Conservation (phyloP, 768 basidiomycete genomes). For the Albatrellus ellisii region DNA sequence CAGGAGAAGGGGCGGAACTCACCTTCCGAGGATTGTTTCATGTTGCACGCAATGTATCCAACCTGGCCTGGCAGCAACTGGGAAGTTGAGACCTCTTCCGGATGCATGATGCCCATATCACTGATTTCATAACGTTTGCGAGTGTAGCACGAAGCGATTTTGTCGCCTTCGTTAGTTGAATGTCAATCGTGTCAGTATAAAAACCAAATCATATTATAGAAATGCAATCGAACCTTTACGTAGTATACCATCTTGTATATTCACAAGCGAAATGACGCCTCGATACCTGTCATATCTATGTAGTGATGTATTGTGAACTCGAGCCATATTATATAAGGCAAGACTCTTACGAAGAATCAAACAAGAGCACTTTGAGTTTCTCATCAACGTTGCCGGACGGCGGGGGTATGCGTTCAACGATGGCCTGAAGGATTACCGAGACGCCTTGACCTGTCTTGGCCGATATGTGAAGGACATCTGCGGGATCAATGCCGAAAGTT, state of each 20-base stretch:
- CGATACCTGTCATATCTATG: conserved; percentile 86
- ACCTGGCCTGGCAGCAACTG: conserved; percentile 69
- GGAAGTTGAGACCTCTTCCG: conserved; percentile 69
- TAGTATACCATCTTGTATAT: conserved; percentile 66
- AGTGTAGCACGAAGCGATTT: conserved; percentile 73
- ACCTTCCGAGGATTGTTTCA: conserved; percentile 97
- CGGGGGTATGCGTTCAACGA: conserved; percentile 76
- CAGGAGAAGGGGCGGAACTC: background rate
- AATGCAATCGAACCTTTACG: conserved; percentile 65
- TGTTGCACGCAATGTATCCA: conserved; percentile 86
- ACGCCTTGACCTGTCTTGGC: conserved; percentile 91
- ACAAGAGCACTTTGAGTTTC: conserved; percentile 75
- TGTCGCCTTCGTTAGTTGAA: conserved; percentile 51
- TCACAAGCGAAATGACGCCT: conserved; percentile 88
- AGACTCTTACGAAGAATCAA: conserved; percentile 73
- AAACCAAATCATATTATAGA: too few species aligned
- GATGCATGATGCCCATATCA: conserved; percentile 82
- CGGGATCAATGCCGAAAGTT: conserved; percentile 69
- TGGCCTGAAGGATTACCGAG: conserved; percentile 60
- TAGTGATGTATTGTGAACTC: conserved; percentile 9
- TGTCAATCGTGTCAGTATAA: background rate
- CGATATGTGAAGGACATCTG: conserved; percentile 67
- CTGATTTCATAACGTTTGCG: conserved; percentile 82
- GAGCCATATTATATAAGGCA: conserved; percentile 1
- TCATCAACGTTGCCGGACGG: conserved; percentile 41